Percentiles rank a stretch among this genome's conserved stretches.
phyloP scores from a whole-genome alignment of 2,329 filamentous ascomycete species.

The Sporothrix brunneoviolacea region DNA sequence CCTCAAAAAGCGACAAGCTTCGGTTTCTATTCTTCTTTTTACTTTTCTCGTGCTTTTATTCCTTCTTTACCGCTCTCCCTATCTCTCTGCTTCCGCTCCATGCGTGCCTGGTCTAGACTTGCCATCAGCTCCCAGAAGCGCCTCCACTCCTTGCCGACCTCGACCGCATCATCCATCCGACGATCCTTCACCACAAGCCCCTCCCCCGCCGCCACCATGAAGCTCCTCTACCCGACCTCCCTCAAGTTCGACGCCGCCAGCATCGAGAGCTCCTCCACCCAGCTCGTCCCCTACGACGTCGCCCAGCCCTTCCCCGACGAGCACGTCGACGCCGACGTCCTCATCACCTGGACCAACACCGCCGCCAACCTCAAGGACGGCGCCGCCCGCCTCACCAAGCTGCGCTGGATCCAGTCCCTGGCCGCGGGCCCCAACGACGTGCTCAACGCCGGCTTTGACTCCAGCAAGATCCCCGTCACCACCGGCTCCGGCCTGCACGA shows the following conservation, averaged over 20 bases:
- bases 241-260: constrained; percentile 20
- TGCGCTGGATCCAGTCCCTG: constrained; percentile 44
- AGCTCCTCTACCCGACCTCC: constrained; percentile 23
- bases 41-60: background rate
- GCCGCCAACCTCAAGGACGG: constrained; percentile 38
- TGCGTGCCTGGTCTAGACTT: constrained; percentile 7
- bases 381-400: constrained; percentile 33
- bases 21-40: background rate
- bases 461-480: constrained; percentile 30
- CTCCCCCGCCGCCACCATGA: constrained; percentile 14
- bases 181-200: background rate
- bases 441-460: constrained; percentile 39
- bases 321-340: constrained; percentile 37
- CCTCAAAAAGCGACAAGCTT: background rate
- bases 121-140: background rate
- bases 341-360: constrained; percentile 41
- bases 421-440: constrained; percentile 45
- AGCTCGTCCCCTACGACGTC: constrained; percentile 30
- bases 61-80: background rate
- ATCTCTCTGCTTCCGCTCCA: background rate
- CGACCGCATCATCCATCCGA: background rate
- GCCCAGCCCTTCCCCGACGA: constrained; percentile 36
- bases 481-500: constrained; percentile 43
- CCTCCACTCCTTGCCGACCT: background rate
- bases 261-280: constrained; percentile 20